These are phyloP conservation scores for Bipolaris bicolor DNA, from an alignment of 2,329 filamentous ascomycete genomes.

Conservation along the genomic window DNA sequence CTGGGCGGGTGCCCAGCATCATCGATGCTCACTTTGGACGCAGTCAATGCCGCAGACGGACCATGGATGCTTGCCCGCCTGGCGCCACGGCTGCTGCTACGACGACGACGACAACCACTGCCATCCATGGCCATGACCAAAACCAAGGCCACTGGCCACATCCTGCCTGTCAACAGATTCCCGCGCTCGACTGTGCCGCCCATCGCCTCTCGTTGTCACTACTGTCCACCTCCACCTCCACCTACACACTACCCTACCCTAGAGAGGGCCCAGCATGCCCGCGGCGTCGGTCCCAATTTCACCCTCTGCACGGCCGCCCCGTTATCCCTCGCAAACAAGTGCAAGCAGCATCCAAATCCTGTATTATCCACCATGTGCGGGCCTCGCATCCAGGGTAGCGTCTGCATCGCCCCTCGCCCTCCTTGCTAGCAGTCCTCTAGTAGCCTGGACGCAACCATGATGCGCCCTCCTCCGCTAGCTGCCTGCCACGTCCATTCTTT, in stretches of 20 bases:
- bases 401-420: constrained; percentile 12
- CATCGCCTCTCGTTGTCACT: too few species aligned
- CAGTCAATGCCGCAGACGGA: constrained; percentile 3
- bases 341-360: background rate
- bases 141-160: background rate
- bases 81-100: background rate
- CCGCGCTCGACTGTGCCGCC: too few species aligned
- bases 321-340: background rate
- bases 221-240: too few species aligned
- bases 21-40: constrained; percentile 10
- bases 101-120: too few species aligned
- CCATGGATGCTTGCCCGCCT: background rate
- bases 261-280: background rate
- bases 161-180: too few species aligned
- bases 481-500: background rate
- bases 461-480: constrained; percentile 6
- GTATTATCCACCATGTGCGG: background rate
- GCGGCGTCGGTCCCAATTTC: constrained; percentile 10
- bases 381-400: constrained; percentile 2
- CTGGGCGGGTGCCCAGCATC: constrained; percentile 17
- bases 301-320: constrained; percentile 2
- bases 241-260: too few species aligned
- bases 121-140: background rate
- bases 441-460: constrained; percentile 5
- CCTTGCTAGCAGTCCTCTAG: constrained; percentile 1